Evolutionary conservation across 768 basidiomycete species (phyloP), one percentile per base, ranked within the genome.

Genomic region (Termitomyces sp.): DNA sequence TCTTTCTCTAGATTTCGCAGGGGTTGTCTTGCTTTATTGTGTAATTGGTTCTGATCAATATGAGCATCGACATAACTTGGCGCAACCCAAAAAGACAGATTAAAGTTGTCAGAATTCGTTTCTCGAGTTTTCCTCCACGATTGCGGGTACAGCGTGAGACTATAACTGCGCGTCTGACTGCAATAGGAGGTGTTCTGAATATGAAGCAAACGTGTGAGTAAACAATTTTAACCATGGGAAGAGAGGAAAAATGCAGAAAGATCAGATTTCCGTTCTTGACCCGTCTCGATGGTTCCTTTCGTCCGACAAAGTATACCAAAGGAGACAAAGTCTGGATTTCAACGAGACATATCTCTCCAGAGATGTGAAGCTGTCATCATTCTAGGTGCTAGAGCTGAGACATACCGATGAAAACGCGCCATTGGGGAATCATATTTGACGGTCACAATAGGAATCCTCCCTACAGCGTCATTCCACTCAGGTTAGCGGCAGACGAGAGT

Each of bases 241-340:
- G 9, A 3, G 12, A 12, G 15, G 1, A n/a, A n/a, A 16, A 32
- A 27, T 27, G 16, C 42, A 53, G 25, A 50, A n/a, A 38, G 70
- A 68, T 82, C 80, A 82, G 81, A 75, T 82, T 79, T 82, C 80
- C 80, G 80, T 82, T 82, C 81, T 82, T 76, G 75, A 70, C 75
- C 59, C 63, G 62, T 56, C 53, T 59, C 63, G 60, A 64, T 73
- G 73, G 79, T 78, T 82, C 74, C 77, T 74, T 69, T 68, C 46
- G 50, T 35, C 10, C 45, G n/a, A 47, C 49, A 64, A 62, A 73
- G 69, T 75, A 59, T 76, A 78, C 79, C 80, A 68, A 75, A 62
- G 59, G 63, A 53, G 60, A 56, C 58, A 11, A 63, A 66, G 67
- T 66, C 72, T 63, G 64, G 62, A 67, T 61, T 67, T 79, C 77